Conservation (phyloP, 768 basidiomycete species). For the Galerina sulciceps region DNA sequence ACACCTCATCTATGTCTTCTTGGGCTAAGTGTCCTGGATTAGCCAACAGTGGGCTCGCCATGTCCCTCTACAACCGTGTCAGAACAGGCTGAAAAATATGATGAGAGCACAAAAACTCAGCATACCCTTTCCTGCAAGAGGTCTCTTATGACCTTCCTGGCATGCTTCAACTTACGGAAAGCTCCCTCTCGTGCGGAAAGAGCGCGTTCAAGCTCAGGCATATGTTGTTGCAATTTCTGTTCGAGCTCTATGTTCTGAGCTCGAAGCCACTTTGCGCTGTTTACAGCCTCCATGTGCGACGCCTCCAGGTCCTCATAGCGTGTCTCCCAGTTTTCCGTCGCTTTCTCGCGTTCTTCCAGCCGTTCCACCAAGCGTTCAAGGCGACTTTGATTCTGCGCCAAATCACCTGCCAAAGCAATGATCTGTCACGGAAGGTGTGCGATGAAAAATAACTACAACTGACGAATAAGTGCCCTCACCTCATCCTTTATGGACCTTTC, state of each 20-base stretch:
- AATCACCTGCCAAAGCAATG: constrained; percentile 16
- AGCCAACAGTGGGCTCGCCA: constrained; percentile 20
- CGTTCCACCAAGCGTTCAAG: constrained; percentile 17
- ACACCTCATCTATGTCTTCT: constrained; percentile 27
- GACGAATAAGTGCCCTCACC: constrained; percentile 2
- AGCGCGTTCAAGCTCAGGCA: constrained; percentile 34
- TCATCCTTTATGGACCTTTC: constrained; percentile 22
- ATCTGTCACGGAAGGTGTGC: constrained; percentile 14
- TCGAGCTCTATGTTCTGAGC: constrained; percentile 39
- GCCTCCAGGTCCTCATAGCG: constrained; percentile 44
- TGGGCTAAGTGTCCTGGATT: constrained; percentile 13
- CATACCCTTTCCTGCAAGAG: constrained; percentile 47
- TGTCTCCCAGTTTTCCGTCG: constrained; percentile 16
- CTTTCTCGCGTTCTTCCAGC: constrained; percentile 14
- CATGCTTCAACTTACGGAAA: constrained; percentile 36
- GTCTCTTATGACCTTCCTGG: constrained; percentile 44
- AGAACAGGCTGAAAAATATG: not conserved
- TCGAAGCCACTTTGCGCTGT: constrained; percentile 30
- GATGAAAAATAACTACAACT: not conserved
- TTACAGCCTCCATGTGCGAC: constrained; percentile 24
- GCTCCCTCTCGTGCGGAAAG: constrained; percentile 36
- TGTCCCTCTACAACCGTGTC: constrained; percentile 18
- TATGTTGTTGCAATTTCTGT: constrained; percentile 23
- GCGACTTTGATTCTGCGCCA: constrained; percentile 19
- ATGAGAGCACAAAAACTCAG: constrained; percentile 2